Evolutionary conservation across 768 basidiomycete species (phyloP).

Genomic region (Suillus occidentalis): DNA sequence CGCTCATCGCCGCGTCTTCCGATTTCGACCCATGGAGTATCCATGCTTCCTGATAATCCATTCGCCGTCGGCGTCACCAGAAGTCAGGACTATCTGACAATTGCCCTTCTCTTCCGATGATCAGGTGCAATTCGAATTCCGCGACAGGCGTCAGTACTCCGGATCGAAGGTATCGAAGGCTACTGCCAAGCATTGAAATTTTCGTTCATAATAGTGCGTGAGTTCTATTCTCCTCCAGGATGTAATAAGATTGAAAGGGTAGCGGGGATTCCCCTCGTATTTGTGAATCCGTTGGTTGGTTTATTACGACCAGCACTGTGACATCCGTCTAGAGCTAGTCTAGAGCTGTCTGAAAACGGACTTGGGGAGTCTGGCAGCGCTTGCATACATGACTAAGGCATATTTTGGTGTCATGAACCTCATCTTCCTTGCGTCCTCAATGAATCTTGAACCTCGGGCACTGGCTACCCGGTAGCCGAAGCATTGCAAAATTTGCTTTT

Average conservation of each 20-base stretch:
- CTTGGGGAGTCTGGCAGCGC: background rate
- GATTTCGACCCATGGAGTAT: background rate
- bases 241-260: constrained; percentile 3
- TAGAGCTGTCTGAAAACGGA: background rate
- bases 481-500: background rate
- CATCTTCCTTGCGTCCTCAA: background rate
- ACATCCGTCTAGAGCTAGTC: background rate
- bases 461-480: constrained; percentile 3
- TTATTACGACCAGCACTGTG: background rate
- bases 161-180: background rate
- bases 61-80: background rate
- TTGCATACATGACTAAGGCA: background rate
- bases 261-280: background rate
- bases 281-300: background rate
- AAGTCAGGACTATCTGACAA: background rate
- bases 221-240: background rate
- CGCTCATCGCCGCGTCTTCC: background rate
- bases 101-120: background rate
- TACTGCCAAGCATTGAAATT: background rate
- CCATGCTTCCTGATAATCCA: background rate
- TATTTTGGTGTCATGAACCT: background rate
- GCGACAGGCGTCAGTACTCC: background rate
- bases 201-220: background rate
- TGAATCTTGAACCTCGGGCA: background rate
- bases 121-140: background rate